Conservation (phyloP, 2,329 filamentous ascomycete species). For the Tolypocladium ovalisporum region DNA sequence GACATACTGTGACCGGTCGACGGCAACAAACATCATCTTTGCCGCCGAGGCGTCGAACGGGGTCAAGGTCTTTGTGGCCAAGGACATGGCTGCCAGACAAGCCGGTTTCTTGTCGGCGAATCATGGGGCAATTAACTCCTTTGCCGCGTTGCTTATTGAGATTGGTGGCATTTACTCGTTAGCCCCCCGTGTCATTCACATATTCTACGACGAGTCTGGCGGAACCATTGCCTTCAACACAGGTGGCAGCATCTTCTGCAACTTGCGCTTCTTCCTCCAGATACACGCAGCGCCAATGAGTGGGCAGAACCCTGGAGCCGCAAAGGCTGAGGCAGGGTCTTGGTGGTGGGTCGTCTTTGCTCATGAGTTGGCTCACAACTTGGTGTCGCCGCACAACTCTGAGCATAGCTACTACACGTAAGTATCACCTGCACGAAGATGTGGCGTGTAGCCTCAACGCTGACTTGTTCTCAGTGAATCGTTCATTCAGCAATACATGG, state of each 20-base stretch:
- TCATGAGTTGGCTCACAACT: slow-evolving; percentile 91
- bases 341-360: slow-evolving; percentile 97
- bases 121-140: slow-evolving; percentile 51
- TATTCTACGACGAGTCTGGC: slow-evolving; percentile 74
- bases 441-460: background rate
- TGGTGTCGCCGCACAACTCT: slow-evolving; percentile 67
- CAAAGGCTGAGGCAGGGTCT: slow-evolving; percentile 56
- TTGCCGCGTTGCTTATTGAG: slow-evolving; percentile 59
- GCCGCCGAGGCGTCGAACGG: slow-evolving; percentile 59
- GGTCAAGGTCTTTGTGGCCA: slow-evolving; percentile 63
- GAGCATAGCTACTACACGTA: slow-evolving; percentile 76
- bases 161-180: slow-evolving; percentile 65
- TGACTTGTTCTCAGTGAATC: slow-evolving; percentile 43
- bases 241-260: slow-evolving; percentile 83
- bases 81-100: slow-evolving; percentile 34
- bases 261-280: slow-evolving; percentile 75
- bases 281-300: slow-evolving; percentile 51
- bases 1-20: slow-evolving; percentile 74
- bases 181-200: slow-evolving; percentile 57
- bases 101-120: slow-evolving; percentile 49
- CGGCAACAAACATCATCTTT: slow-evolving; percentile 62
- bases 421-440: slow-evolving; percentile 14
- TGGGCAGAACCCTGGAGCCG: slow-evolving; percentile 24
- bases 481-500: slow-evolving; percentile 68
- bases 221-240: slow-evolving; percentile 89